phyloP scores from a whole-genome alignment of 2,329 filamentous ascomycete genomes.

The Zasmidium cellare region DNA sequence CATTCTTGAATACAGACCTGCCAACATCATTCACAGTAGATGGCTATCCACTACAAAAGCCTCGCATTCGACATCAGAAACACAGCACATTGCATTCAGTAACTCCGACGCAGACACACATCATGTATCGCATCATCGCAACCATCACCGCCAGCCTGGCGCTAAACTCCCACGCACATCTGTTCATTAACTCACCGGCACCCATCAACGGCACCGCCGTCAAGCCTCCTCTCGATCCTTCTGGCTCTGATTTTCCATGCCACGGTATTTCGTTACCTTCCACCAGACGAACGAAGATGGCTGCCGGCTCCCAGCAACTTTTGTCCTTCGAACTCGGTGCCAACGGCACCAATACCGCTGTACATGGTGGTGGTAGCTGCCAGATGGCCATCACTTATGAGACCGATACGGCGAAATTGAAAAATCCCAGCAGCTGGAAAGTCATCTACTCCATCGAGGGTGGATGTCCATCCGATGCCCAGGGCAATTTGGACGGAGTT shows the following conservation, averaged over 20 bases:
- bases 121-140: conserved; percentile 22
- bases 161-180: conserved; percentile 68
- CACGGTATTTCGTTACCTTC: conserved; percentile 57
- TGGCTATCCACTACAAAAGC: too few species aligned
- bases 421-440: conserved; percentile 67
- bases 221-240: conserved; percentile 64
- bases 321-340: conserved; percentile 59
- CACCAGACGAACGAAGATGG: conserved; percentile 56
- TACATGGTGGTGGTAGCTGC: conserved; percentile 90
- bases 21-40: too few species aligned
- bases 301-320: conserved; percentile 61
- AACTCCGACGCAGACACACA: too few species aligned
- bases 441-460: conserved; percentile 88
- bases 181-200: conserved; percentile 67
- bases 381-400: conserved; percentile 87
- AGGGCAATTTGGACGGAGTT: conserved; percentile 54
- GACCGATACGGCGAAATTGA: conserved; percentile 58
- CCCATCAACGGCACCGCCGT: conserved; percentile 55
- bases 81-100: too few species aligned
- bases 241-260: conserved; percentile 78
- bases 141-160: conserved; percentile 53
- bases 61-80: too few species aligned
- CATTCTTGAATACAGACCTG: too few species aligned
- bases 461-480: conserved; percentile 69
- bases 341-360: conserved; percentile 63